Evolutionary conservation across 2,329 filamentous ascomycete genomes (phyloP).

Genomic region (Beauveria brongniartii): DNA sequence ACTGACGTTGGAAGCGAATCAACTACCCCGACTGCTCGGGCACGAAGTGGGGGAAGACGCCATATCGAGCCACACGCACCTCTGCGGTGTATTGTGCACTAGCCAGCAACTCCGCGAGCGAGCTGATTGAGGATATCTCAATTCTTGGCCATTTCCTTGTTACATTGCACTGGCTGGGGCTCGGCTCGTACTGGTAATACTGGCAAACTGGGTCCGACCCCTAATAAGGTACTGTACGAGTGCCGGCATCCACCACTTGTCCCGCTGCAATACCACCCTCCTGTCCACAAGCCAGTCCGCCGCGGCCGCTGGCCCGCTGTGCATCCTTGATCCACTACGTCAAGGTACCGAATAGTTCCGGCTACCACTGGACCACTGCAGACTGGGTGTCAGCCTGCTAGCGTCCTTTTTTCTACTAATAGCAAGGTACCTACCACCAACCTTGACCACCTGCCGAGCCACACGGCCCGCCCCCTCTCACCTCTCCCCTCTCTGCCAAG

Average conservation of each 20-base stretch:
- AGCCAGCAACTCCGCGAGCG: neutral
- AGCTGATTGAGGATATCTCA: neutral
- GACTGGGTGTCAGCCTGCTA: too few species aligned
- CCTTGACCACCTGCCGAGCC: neutral
- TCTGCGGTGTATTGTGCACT: neutral
- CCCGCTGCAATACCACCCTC: neutral
- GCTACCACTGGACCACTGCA: too few species aligned
- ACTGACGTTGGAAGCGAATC: neutral
- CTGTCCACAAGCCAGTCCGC: neutral
- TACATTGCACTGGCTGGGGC: neutral
- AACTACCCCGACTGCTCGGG: neutral
- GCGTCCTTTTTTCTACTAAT: too few species aligned
- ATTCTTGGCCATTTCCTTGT: neutral
- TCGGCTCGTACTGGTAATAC: neutral
- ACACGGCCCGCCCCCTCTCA: constrained; percentile 5
- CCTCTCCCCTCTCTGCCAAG: constrained; percentile 1
- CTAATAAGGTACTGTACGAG: neutral
- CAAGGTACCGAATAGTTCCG: too few species aligned
- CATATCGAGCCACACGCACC: constrained; percentile 6
- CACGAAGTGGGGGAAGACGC: constrained; percentile 1
- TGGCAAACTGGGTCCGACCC: neutral
- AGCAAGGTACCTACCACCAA: too few species aligned
- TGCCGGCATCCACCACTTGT: neutral
- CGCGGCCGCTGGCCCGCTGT: neutral
- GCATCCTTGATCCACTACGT: too few species aligned